Evolutionary conservation across 768 basidiomycete species (phyloP).

Genomic region (Russula virescens): DNA sequence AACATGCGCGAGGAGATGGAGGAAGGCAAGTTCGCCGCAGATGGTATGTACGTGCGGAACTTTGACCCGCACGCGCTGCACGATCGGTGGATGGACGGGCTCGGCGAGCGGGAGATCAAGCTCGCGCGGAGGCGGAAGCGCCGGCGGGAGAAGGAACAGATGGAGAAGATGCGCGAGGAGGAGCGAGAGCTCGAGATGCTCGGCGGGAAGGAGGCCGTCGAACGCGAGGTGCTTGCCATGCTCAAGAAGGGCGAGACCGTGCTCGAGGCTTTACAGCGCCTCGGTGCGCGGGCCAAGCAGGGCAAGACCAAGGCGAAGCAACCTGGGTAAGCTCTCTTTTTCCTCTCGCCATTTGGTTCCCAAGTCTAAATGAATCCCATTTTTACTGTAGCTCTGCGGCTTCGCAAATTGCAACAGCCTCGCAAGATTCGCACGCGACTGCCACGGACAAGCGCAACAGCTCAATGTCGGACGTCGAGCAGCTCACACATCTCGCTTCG

Average conservation of each 20-base stretch:
- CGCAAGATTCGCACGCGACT: neutral
- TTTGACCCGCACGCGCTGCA: conserved; percentile 89
- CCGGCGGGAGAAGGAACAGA: conserved; percentile 66
- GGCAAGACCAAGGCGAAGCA: conserved; percentile 26
- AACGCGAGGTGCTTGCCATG: conserved; percentile 62
- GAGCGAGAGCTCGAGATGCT: conserved; percentile 65
- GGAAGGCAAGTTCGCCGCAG: conserved; percentile 94
- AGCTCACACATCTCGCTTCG: conserved; percentile 82
- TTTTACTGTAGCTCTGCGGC: conserved; percentile 12
- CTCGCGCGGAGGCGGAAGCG: conserved; percentile 71
- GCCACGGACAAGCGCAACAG: conserved; percentile 20
- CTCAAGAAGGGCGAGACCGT: conserved; percentile 90
- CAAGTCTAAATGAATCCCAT: neutral
- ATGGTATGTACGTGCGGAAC: conserved; percentile 80
- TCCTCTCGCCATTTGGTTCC: neutral
- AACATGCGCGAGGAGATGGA: conserved; percentile 99
- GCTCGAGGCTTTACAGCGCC: conserved; percentile 78
- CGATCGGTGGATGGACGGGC: conserved; percentile 92
- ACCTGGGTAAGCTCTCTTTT: conserved; percentile 24
- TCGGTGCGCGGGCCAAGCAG: conserved; percentile 67
- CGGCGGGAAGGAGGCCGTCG: conserved; percentile 58
- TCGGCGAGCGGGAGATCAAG: conserved; percentile 83
- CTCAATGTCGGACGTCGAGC: conserved; percentile 56
- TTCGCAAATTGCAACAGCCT: conserved; percentile 5
- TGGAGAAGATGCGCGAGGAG: conserved; percentile 62